Percentiles rank a stretch among this genome's conserved stretches.
These are phyloP conservation scores for Colletotrichum sojae DNA, from an alignment of 2,329 filamentous ascomycete genomes.

Conservation along the genomic window DNA sequence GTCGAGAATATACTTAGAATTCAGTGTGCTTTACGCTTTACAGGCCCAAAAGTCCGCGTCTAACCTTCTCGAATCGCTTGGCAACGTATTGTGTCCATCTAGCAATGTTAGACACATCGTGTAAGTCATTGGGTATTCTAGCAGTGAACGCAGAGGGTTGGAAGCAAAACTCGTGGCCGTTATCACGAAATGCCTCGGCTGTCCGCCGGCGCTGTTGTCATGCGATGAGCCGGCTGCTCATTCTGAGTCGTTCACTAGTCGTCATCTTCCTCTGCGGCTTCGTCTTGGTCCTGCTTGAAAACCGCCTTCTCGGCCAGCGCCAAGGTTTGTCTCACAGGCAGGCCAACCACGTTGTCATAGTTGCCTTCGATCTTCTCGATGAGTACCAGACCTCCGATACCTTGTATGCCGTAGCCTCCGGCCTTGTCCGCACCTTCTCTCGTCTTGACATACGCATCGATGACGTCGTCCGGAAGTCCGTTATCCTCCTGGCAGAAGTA, in stretches of 20 bases:
- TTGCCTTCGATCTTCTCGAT: slow-evolving; percentile 91
- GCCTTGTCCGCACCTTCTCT: slow-evolving; percentile 96
- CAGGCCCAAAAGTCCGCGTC: too few species aligned
- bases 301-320: slow-evolving; percentile 91
- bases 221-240: background rate
- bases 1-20: too few species aligned
- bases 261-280: slow-evolving; percentile 63
- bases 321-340: slow-evolving; percentile 85
- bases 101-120: background rate
- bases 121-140: slow-evolving; percentile 1
- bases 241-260: slow-evolving; percentile 53
- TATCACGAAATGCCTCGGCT: background rate
- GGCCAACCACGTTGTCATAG: slow-evolving; percentile 93
- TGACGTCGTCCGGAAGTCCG: slow-evolving; percentile 81
- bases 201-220: background rate
- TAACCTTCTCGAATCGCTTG: too few species aligned
- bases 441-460: slow-evolving; percentile 84
- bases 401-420: slow-evolving; percentile 95
- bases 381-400: slow-evolving; percentile 85
- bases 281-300: slow-evolving; percentile 78
- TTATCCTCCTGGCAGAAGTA: slow-evolving; percentile 78
- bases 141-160: background rate
- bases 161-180: background rate
- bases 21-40: too few species aligned
- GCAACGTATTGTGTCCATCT: background rate